A percentile compares a stretch with the other conserved stretches of the same genome.
Evolutionary conservation across 1,284 basidiomycete species (phyloP).

Genomic region (Wallemia hederae): DNA sequence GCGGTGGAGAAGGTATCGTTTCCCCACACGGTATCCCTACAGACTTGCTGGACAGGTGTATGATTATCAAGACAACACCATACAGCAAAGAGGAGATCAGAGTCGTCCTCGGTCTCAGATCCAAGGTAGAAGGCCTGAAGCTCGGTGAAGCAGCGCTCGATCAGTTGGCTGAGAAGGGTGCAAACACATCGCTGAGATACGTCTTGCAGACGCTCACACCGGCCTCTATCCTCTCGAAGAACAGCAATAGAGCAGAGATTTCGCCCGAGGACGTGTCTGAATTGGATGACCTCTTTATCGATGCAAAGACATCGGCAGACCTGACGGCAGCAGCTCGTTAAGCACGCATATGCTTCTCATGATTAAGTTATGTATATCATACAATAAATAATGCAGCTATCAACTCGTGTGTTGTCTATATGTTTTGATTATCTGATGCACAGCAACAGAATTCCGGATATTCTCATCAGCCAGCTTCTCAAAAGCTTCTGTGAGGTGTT

Average conservation of each 20-base stretch:
- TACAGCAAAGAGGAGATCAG: constrained; percentile 64
- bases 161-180: constrained; percentile 51
- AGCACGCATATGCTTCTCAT: not conserved
- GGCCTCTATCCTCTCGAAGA: constrained; percentile 53
- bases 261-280: constrained; percentile 61
- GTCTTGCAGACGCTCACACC: constrained; percentile 75
- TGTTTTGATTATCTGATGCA: not conserved
- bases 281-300: constrained; percentile 77
- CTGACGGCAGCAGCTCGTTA: not conserved
- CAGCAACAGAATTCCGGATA: not conserved
- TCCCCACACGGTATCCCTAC: constrained; percentile 81
- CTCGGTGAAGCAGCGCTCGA: constrained; percentile 51
- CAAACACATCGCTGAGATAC: constrained; percentile 33
- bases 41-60: constrained; percentile 77
- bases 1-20: constrained; percentile 36
- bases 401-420: not conserved
- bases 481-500: not conserved
- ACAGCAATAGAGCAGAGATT: constrained; percentile 52
- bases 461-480: not conserved
- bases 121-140: constrained; percentile 56
- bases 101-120: constrained; percentile 58
- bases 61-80: constrained; percentile 77
- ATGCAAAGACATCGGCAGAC: constrained; percentile 33
- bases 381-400: not conserved
- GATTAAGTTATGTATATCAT: not conserved